Evolutionary conservation across 805 yeast genomes (phyloP), one percentile per base, ranked within the genome.

Genomic region (Monosporozyma siamensis): DNA sequence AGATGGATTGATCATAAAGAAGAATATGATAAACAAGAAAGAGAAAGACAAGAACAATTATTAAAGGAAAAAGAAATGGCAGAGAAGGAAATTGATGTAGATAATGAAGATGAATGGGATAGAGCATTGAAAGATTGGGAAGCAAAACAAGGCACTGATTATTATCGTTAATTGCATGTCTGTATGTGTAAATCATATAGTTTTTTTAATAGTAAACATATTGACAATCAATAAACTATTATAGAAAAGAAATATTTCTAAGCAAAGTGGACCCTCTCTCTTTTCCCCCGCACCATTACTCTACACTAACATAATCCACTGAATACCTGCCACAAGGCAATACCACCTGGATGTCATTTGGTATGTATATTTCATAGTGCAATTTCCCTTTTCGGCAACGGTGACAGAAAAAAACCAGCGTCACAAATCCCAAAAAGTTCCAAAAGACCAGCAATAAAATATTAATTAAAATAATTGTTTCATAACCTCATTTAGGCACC

Each of bases 1-100:
- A 71, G 99, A 46, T 92, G 98, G 98, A 75, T 92, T 9, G 96
- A 86, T 44, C 71, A 80, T 50, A 92, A 89, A 58, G 82, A 75
- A 22, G 68, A 67, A 39, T 88, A 85, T 61, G 98, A 92, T 49
- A 71, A 74, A 39, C 69, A 70, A 39, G 82, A 76, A 47, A 68
- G 66, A 26, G 71, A 74, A 41, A 67, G 69, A 44, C 64, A 69
- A 26, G 61, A 66, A 36, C 67, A 64, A 39, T 53, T 72, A 20
- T 51, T 67, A n/a, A 55, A 66, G 52, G 72, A 70, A 36, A 59
- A 68, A 21, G 69, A 69, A 38, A 48, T 56, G 38, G 55, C 65
- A 20, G 65, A 67, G 4, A 67, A 68, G 48, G 65, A 70, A 9
- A 56, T 76, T n/a, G 80, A 82, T 43, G 63, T 76, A 11, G 69